Conservation (phyloP, 23 red algal species). For the Gracilaria caudata region DNA sequence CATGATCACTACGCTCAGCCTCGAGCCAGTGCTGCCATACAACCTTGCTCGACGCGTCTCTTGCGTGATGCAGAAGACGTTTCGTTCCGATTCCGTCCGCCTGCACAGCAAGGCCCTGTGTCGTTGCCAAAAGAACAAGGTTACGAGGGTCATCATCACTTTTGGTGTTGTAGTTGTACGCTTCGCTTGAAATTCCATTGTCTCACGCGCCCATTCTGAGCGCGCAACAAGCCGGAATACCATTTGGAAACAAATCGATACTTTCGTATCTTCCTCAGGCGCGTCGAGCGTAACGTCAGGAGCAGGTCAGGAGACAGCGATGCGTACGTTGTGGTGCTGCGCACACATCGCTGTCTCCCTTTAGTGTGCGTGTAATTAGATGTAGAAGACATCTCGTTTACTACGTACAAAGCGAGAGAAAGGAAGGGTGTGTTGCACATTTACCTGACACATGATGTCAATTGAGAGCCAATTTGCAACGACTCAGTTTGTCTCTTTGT, state of each 20-base stretch:
- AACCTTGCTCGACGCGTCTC: neutral
- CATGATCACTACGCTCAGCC: conserved; percentile 20
- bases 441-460: no score
- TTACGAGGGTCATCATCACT: conserved; percentile 26
- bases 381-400: no score
- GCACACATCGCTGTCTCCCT: no score
- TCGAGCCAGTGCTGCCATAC: conserved; percentile 8
- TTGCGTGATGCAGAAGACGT: conserved; percentile 26
- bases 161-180: conserved; percentile 21
- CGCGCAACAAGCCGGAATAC: neutral
- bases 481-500: no score
- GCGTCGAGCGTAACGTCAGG: neutral
- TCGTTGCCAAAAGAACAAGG: conserved; percentile 18
- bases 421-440: no score
- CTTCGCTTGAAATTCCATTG: conserved; percentile 14
- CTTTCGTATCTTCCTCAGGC: conserved; percentile 9
- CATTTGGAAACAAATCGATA: conserved; percentile 18
- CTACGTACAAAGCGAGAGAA: no score
- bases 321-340: no score
- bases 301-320: neutral
- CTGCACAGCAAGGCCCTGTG: conserved; percentile 21
- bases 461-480: no score
- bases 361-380: no score
- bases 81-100: conserved; percentile 30
- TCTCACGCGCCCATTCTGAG: neutral